Percentiles rank a stretch among this genome's conserved stretches.
Conservation (phyloP, 2,329 filamentous ascomycete species). For the Arthrobotrys megalospora region DNA sequence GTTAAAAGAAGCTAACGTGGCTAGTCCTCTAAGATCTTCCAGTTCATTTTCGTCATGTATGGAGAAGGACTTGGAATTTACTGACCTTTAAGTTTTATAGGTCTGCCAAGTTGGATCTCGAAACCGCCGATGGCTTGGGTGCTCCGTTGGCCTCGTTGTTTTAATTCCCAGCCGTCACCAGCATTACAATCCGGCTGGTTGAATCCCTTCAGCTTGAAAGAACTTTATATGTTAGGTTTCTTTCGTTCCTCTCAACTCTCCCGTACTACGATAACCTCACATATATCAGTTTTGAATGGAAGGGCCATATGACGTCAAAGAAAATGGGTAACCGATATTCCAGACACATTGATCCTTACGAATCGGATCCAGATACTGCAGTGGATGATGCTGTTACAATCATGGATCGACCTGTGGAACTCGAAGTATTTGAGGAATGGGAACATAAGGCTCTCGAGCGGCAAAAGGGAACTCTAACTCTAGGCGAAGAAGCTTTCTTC, state of each 20-base stretch:
- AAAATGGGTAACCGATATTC: neutral
- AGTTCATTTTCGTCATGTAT: neutral
- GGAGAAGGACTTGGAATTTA: neutral
- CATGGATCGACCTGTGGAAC: neutral
- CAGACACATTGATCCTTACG: neutral
- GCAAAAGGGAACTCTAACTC: neutral
- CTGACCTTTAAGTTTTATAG: neutral
- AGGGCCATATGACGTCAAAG: neutral
- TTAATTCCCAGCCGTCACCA: neutral
- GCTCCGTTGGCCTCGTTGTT: neutral
- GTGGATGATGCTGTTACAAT: neutral
- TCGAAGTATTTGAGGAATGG: neutral
- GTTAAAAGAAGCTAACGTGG: too few species aligned
- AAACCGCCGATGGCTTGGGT: neutral
- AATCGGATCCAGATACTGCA: neutral
- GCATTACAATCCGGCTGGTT: neutral
- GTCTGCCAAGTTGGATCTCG: neutral
- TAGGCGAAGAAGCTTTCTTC: neutral
- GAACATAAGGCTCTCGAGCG: neutral
- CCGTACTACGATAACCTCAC: neutral
- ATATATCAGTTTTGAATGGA: conserved; percentile 5
- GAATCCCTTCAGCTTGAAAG: neutral
- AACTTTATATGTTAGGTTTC: neutral
- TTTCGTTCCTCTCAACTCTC: neutral
- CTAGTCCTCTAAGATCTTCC: too few species aligned